A percentile compares a stretch with the other conserved stretches of the same genome.
phyloP scores from a whole-genome alignment of 768 basidiomycete species.

The Cystofilobasidium bisporidii region DNA sequence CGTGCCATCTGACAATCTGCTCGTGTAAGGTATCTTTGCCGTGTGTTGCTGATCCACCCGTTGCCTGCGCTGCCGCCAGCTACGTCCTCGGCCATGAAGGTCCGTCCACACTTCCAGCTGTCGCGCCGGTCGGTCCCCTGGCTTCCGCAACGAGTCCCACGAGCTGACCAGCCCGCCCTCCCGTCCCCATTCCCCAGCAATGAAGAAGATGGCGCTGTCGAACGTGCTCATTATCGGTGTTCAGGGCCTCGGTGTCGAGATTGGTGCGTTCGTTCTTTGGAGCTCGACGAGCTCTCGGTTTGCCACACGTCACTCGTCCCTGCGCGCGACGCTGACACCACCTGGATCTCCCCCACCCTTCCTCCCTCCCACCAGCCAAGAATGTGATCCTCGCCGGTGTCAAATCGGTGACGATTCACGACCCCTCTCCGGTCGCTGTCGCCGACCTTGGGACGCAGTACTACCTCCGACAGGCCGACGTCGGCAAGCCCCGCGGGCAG shows the following conservation, averaged over 20 bases:
- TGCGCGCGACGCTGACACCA: background rate
- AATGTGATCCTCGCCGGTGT: constrained; percentile 91
- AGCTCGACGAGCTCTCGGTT: no score
- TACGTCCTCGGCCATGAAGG: constrained; percentile 98
- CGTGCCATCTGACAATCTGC: no score
- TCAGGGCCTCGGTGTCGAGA: constrained; percentile 88
- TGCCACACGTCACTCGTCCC: background rate
- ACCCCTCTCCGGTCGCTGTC: constrained; percentile 77
- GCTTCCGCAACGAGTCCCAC: background rate
- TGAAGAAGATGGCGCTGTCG: constrained; percentile 97
- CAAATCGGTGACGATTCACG: constrained; percentile 90
- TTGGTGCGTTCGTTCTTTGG: constrained; percentile 50
- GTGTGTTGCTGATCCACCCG: no score
- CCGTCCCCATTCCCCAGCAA: constrained; percentile 49
- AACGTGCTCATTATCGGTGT: constrained; percentile 89
- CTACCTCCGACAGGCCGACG: constrained; percentile 76
- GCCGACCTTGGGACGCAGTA: constrained; percentile 92
- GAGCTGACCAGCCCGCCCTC: background rate
- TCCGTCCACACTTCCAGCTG: constrained; percentile 36
- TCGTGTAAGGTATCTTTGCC: no score
- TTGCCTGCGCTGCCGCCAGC: constrained; percentile 40
- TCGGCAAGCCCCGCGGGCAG: constrained; percentile 77
- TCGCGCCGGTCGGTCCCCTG: background rate
- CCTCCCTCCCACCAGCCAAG: constrained; percentile 57
- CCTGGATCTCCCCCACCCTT: background rate